Percentiles rank a stretch among this genome's conserved stretches.
phyloP scores from a whole-genome alignment of 805 yeast species.

The Kazachstania psychrophila region DNA sequence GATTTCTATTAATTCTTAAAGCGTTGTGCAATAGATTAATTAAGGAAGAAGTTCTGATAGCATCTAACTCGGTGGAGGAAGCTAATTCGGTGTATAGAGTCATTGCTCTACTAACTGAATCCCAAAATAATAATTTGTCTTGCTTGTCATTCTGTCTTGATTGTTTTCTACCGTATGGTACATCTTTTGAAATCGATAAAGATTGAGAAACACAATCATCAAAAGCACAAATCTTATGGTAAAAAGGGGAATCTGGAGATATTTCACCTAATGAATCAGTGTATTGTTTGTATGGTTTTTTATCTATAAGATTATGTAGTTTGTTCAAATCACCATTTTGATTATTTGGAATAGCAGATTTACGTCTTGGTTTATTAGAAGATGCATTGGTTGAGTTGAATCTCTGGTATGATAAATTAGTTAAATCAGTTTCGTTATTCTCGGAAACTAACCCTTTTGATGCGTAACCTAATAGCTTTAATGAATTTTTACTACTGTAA shows the following conservation, averaged over 20 bases:
- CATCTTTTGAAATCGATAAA: slow-evolving; percentile 8
- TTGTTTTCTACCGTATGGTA: background rate
- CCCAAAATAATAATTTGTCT: slow-evolving; percentile 33
- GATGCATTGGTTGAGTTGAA: slow-evolving; percentile 1
- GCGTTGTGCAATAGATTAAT: slow-evolving; percentile 44
- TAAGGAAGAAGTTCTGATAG: slow-evolving; percentile 35
- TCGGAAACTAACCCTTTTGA: background rate
- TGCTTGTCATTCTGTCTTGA: background rate
- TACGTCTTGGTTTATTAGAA: background rate
- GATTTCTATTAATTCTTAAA: slow-evolving; percentile 42
- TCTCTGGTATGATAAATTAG: background rate
- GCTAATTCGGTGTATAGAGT: slow-evolving; percentile 37
- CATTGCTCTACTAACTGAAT: slow-evolving; percentile 40
- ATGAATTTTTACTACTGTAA: background rate
- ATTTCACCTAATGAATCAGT: background rate
- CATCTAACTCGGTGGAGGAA: slow-evolving; percentile 36
- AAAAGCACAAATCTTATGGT: slow-evolving; percentile 10
- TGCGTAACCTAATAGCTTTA: background rate
- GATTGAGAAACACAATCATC: slow-evolving; percentile 14
- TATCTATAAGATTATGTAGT: slow-evolving; percentile 1
- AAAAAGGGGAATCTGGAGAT: slow-evolving; percentile 8
- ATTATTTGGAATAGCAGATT: background rate
- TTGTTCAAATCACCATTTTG: background rate
- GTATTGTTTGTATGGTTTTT: background rate
- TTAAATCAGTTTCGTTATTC: background rate